Base-by-base conservation (phyloP, 495 filamentous ascomycete genomes). In the Amphirosellinia nigrospora region DNA sequence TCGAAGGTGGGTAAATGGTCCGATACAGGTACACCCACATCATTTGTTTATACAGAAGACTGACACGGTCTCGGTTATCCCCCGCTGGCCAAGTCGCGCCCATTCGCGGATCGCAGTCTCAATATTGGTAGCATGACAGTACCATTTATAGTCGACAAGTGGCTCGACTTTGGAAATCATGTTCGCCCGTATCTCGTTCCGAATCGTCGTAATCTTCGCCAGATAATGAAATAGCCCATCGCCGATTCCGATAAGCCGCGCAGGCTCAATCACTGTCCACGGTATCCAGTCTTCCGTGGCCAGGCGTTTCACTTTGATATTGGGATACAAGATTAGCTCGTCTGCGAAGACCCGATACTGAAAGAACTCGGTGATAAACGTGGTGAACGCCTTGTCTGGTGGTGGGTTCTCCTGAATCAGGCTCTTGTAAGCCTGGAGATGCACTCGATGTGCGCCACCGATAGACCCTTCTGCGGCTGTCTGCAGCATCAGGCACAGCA, bases 351-450 rank as follows among this genome's bases (percentile, higher is more conserved):
- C 92, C 80, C 96, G 92, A 73, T 96, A 97, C 79, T 93, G 91
- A 82, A 97, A 96, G 83, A 97, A 96, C 79, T 97, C 94, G 78
- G 93, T 87, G 72, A 97, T 91, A 76, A 97, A 97, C 70, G 89
- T 88, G 21, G 88, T 81, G 75, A 94, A 93, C 36, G 89, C 86
- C 46, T 88, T 83, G 64, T 93, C 77, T 77, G 87, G 71, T 72
- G 88, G 82, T 74, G 86, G 83, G 80, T 89, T 82, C 68, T 83
- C 81, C 61, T 83, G 75, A n/a, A 96, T 86, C 59, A 97, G 85
- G 61, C 86, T 86, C 69, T 91, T 87, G 70, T 93, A 94, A 3
- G 89, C 92, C 70, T 90, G 83, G 72, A 97, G 90, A 76, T 97
- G 94, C 56, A 90, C 84, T 39, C 93, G 86, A 80, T 97, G 94